A percentile compares a stretch with the other conserved stretches of the same genome.
These are phyloP conservation scores for Glaciozyma antarctica DNA, from an alignment of 768 basidiomycete species.

Conservation along the genomic window DNA sequence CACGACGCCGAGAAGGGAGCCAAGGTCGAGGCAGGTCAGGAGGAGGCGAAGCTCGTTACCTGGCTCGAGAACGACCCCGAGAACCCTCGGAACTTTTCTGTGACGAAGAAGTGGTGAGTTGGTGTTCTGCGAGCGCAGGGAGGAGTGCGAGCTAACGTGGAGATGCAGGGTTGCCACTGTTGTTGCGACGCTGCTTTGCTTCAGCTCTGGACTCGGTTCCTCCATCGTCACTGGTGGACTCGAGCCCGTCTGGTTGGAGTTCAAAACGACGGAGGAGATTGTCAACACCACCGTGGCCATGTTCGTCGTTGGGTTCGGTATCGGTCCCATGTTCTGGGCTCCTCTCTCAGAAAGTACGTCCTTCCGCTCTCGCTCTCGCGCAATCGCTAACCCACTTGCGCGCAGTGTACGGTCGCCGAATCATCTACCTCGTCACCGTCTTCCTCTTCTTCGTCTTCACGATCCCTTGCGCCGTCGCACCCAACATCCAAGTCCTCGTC, in stretches of 20 bases:
- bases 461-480: constrained; percentile 37
- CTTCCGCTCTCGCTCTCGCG: neutral
- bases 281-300: constrained; percentile 10
- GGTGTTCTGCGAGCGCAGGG: neutral
- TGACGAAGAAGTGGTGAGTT: constrained; percentile 32
- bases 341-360: constrained; percentile 27
- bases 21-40: neutral
- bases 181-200: constrained; percentile 29
- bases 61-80: constrained; percentile 19
- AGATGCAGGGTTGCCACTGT: constrained; percentile 18
- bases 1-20: too few relatives aligned
- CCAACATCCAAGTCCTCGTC: constrained; percentile 35
- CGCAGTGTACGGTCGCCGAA: constrained; percentile 27
- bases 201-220: constrained; percentile 34
- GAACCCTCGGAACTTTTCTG: constrained; percentile 32
- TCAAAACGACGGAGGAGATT: constrained; percentile 32
- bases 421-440: constrained; percentile 35
- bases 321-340: constrained; percentile 39
- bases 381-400: neutral
- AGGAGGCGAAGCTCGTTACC: constrained; percentile 30
- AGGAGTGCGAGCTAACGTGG: neutral
- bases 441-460: constrained; percentile 38
- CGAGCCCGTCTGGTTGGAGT: constrained; percentile 26
- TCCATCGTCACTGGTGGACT: constrained; percentile 37
- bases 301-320: constrained; percentile 34